Base-by-base conservation (phyloP, 371 early-diverging fungal species). In the Mortierella sp. region DNA sequence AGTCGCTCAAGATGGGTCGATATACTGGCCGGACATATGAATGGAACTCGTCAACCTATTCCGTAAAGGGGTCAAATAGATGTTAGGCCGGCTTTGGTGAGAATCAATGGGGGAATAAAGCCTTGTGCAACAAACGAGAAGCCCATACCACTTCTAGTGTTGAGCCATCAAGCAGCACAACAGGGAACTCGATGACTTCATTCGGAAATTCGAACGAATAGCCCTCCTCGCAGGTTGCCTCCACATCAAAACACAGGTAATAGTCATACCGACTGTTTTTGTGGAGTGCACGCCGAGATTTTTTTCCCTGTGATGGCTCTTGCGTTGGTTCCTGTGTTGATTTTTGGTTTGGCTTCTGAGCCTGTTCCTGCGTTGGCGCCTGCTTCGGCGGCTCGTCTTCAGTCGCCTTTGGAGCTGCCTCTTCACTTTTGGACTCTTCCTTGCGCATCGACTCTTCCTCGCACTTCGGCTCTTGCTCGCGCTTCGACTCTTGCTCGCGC, bases 101-200 rank as follows among this genome's bases (percentile, higher is more conserved):
- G n/a, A n/a, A n/a, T n/a, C n/a, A n/a, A n/a, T n/a, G n/a, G n/a
- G n/a, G n/a, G n/a, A n/a, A n/a, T n/a, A n/a, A n/a, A n/a, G n/a
- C n/a, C n/a, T n/a, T n/a, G n/a, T n/a, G n/a, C n/a, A n/a, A n/a
- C n/a, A n/a, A n/a, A n/a, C n/a, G n/a, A n/a, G n/a, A n/a, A n/a
- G n/a, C n/a, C n/a, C 79, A 61, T 78, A 90, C 89, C 47, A 89
- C 80, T 6, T 86, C 85, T 52, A 85, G 80, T 0, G 83, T 88
- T 3, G 74, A 60, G 13, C 86, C 89, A 47, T 88, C 84, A 5
- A 93, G 76, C 21, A 93, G 71, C 1, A 93, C 84, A 19, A 92
- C 85, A 21, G 95, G 95, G 63, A 93, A 93, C 70, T 95, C 95
- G 51, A 95, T 95, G 55, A 95, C 92, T 70, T 95, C 94, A 81